Conservation (phyloP, 257 asterid species). For the Phtheirospermum japonicum region DNA sequence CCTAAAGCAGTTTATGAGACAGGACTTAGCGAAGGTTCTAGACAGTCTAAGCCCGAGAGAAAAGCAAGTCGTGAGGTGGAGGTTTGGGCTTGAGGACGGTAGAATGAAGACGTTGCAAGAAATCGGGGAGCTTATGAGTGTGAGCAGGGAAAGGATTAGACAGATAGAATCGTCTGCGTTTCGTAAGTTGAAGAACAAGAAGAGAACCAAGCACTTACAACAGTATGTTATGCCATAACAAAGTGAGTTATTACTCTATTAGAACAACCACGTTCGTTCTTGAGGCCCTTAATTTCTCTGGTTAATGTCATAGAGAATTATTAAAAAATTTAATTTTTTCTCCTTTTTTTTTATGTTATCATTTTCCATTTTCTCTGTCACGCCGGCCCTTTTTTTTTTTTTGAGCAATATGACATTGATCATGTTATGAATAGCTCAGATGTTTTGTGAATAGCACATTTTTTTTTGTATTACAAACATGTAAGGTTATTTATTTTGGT, state of each 20-base stretch:
- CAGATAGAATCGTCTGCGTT: conserved; percentile 85
- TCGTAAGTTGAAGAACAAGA: conserved; percentile 88
- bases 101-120: conserved; percentile 87
- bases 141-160: conserved; percentile 87
- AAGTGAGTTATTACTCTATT: conserved; percentile 16
- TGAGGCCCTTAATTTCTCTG: conserved; percentile 29
- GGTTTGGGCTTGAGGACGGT: conserved; percentile 86
- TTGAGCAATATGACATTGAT: conserved; percentile 14
- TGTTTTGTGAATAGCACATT: conserved; percentile 31
- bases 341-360: not conserved
- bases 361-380: not conserved
- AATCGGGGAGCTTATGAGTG: conserved; percentile 90
- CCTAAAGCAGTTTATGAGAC: conserved; percentile 71
- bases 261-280: conserved; percentile 35
- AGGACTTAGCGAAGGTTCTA: conserved; percentile 70
- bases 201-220: conserved; percentile 68
- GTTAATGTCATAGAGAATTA: conserved; percentile 19
- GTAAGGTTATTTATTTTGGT: conserved; percentile 13
- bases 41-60: conserved; percentile 76
- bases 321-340: conserved; percentile 16
- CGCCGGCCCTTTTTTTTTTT: conserved; percentile 3
- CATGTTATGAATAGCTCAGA: conserved; percentile 28
- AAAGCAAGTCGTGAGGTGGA: conserved; percentile 70
- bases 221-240: conserved; percentile 57
- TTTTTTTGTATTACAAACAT: conserved; percentile 23